phyloP scores from a whole-genome alignment of 805 yeast species.

The Zygoascus flipseniorum region DNA sequence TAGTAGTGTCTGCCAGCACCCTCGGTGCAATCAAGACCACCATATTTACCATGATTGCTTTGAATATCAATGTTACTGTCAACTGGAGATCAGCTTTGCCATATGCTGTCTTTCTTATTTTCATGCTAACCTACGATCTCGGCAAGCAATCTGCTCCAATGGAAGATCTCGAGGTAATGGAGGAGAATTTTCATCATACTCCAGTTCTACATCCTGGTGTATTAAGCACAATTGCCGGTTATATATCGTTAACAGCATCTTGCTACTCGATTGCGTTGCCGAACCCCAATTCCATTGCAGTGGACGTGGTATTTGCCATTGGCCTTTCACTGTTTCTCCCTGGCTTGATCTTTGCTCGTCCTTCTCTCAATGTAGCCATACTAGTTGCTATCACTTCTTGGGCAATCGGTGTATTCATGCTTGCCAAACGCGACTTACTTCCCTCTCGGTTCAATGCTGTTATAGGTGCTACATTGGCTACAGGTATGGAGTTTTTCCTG shows the following conservation, averaged over 20 bases:
- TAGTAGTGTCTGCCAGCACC: slow-evolving; percentile 14
- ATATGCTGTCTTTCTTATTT: slow-evolving; percentile 7
- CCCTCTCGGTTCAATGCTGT: slow-evolving; percentile 22
- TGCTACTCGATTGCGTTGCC: slow-evolving; percentile 6
- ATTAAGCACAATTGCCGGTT: slow-evolving; percentile 11
- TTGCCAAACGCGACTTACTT: slow-evolving; percentile 22
- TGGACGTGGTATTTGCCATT: slow-evolving; percentile 5
- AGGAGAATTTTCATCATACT: neutral
- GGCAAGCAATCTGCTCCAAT: slow-evolving; percentile 1
- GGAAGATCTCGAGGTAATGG: slow-evolving; percentile 7
- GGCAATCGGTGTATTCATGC: slow-evolving; percentile 24
- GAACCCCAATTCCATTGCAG: slow-evolving; percentile 4
- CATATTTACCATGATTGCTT: slow-evolving; percentile 16
- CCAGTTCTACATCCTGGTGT: neutral
- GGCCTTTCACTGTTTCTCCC: slow-evolving; percentile 15
- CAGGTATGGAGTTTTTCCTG: slow-evolving; percentile 13
- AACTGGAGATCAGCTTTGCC: slow-evolving; percentile 6
- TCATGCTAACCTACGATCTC: slow-evolving; percentile 12
- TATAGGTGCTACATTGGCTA: slow-evolving; percentile 14
- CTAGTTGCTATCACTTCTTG: slow-evolving; percentile 22
- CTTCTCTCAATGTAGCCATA: slow-evolving; percentile 9
- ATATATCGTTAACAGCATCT: slow-evolving; percentile 10
- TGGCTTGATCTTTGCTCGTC: slow-evolving; percentile 7
- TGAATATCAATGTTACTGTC: slow-evolving; percentile 7
- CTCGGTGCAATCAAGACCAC: slow-evolving; percentile 19